Conservation (phyloP, 352 stramenopile genomes). For the Poterioochromonas sp. region DNA sequence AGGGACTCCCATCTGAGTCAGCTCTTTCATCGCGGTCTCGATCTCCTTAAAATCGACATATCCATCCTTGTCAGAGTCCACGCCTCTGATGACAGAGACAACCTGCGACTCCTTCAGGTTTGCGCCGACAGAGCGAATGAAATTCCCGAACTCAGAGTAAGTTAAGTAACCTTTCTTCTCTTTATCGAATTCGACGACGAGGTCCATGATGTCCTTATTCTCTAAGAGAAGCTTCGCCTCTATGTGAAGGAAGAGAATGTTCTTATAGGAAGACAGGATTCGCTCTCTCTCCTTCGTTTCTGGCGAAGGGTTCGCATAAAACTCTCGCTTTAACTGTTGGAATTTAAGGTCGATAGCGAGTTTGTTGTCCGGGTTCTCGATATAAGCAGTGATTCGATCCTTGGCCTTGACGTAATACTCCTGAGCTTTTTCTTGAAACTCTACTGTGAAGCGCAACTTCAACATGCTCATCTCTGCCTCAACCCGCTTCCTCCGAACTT, state of each 20-base stretch:
- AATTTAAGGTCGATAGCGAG: neutral
- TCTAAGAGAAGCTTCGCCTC: neutral
- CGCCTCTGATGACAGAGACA: neutral
- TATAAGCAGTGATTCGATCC: neutral
- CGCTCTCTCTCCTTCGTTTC: neutral
- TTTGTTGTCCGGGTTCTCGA: conserved; percentile 2
- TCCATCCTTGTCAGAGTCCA: neutral
- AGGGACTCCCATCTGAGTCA: neutral
- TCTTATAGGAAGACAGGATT: neutral
- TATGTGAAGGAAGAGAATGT: conserved; percentile 17
- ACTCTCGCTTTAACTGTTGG: neutral
- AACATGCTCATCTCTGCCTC: neutral
- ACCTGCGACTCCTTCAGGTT: neutral
- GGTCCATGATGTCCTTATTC: neutral
- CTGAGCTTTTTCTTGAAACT: neutral
- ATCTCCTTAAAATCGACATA: neutral
- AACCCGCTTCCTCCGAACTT: neutral
- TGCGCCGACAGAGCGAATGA: neutral
- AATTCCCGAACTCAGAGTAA: neutral
- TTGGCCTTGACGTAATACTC: neutral
- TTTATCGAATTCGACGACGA: neutral
- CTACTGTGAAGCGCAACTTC: neutral
- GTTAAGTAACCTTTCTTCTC: conserved; percentile 14
- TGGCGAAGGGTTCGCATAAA: neutral
- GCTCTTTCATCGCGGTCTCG: neutral